Conservation (phyloP, 208 protist genomes). For the Crithidia sp. region DNA sequence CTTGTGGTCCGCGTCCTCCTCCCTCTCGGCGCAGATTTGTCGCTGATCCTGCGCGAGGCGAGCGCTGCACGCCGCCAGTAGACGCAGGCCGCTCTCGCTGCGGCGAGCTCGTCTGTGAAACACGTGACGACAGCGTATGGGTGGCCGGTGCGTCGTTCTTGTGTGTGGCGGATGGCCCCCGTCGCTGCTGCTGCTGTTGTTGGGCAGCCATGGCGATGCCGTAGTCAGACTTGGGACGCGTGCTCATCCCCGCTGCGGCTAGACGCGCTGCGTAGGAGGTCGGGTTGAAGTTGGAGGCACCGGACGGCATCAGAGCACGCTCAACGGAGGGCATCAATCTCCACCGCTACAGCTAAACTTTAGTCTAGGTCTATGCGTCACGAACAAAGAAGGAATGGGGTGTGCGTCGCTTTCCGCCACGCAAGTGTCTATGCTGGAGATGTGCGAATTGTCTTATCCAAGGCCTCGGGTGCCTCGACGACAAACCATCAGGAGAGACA, state of each 20-base stretch:
- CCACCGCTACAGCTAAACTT: too few species aligned
- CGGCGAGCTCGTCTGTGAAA: background rate
- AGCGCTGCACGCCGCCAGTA: background rate
- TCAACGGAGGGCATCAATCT: too few species aligned
- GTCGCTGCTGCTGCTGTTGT: background rate
- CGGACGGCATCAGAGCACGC: background rate
- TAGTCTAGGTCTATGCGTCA: too few species aligned
- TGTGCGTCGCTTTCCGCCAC: too few species aligned
- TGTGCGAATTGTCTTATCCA: too few species aligned
- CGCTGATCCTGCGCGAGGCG: too few species aligned
- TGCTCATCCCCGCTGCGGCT: background rate
- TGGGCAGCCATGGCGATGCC: constrained; percentile 7
- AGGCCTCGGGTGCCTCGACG: too few species aligned
- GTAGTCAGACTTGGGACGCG: constrained; percentile 21
- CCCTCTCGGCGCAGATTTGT: too few species aligned
- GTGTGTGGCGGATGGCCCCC: background rate
- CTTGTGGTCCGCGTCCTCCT: too few species aligned
- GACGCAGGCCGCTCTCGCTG: background rate
- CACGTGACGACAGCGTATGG: background rate
- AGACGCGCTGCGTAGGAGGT: background rate
- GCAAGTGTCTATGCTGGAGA: too few species aligned
- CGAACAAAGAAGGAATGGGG: too few species aligned
- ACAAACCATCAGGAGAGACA: too few species aligned
- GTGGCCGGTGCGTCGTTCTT: background rate
- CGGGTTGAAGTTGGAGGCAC: background rate